Percentiles rank a stretch among this genome's conserved stretches.
Evolutionary conservation across 129 eudicot genomes (phyloP).

Genomic region (Artemisia annua): DNA sequence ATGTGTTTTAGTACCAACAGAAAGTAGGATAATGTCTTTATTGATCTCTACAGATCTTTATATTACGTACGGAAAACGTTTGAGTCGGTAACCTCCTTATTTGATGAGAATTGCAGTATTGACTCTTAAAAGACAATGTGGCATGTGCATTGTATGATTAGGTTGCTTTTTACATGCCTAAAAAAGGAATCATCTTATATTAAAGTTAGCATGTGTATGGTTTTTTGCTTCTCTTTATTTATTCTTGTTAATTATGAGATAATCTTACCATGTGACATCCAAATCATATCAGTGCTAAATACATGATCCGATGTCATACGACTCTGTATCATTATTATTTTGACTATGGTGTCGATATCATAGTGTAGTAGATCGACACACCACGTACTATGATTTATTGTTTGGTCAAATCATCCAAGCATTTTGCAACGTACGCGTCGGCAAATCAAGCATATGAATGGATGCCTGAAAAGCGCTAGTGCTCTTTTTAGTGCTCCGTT

Average conservation of each 20-base stretch:
- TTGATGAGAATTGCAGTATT: neutral
- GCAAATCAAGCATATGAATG: neutral
- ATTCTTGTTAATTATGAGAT: neutral
- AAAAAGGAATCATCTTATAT: too few relatives aligned
- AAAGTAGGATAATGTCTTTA: slow-evolving; percentile 9
- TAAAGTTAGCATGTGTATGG: neutral
- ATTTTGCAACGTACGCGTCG: neutral
- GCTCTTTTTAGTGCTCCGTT: slow-evolving; percentile 16
- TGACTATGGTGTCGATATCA: neutral
- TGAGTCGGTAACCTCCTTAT: neutral
- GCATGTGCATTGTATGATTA: slow-evolving; percentile 10
- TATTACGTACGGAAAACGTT: neutral
- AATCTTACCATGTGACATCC: slow-evolving; percentile 10
- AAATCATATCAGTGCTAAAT: neutral
- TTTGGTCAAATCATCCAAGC: slow-evolving; percentile 6
- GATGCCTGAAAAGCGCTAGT: slow-evolving; percentile 1
- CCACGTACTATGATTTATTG: neutral
- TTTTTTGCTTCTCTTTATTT: slow-evolving; percentile 5
- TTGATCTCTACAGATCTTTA: neutral
- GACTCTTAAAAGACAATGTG: neutral
- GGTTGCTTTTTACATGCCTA: too few relatives aligned
- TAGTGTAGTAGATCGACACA: neutral
- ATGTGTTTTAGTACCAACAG: neutral
- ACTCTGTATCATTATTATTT: neutral
- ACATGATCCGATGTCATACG: neutral